Percentiles rank a stretch among this genome's conserved stretches.
Evolutionary conservation across 345 rosid species (phyloP).

Genomic region (Durio zibethinus): DNA sequence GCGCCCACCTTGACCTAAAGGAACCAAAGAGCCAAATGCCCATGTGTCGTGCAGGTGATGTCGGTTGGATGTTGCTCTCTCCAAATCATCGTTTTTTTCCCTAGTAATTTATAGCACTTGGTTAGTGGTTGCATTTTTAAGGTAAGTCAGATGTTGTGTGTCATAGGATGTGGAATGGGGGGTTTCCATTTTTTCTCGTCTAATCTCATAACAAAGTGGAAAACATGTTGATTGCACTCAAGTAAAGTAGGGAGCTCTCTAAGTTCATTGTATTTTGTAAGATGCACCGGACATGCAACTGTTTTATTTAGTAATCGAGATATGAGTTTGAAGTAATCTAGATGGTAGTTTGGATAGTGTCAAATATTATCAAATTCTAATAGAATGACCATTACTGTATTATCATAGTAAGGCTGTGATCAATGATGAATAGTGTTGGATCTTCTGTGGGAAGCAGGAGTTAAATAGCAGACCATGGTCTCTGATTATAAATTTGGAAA

Average conservation of each 20-base stretch:
- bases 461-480: not conserved
- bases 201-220: constrained; percentile 19
- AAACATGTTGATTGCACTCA: constrained; percentile 19
- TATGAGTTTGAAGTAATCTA: not conserved
- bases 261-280: not conserved
- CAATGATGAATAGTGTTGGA: not conserved
- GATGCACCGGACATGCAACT: constrained; percentile 15
- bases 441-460: not conserved
- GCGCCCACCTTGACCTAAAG: constrained; percentile 6
- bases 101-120: not conserved
- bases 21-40: not conserved
- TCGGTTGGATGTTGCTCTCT: constrained; percentile 12
- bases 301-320: not conserved
- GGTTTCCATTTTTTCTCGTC: not conserved
- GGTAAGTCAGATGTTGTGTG: constrained; percentile 2
- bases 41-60: constrained; percentile 14
- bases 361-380: not conserved
- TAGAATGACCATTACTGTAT: not conserved
- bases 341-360: not conserved
- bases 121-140: constrained; percentile 22
- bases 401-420: not conserved
- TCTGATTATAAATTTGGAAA: not conserved
- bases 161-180: constrained; percentile 3
- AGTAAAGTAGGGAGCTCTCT: not conserved
- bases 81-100: not conserved